Evolutionary conservation across 2,329 filamentous ascomycete species (phyloP).

Genomic region (Xylariales sp.): DNA sequence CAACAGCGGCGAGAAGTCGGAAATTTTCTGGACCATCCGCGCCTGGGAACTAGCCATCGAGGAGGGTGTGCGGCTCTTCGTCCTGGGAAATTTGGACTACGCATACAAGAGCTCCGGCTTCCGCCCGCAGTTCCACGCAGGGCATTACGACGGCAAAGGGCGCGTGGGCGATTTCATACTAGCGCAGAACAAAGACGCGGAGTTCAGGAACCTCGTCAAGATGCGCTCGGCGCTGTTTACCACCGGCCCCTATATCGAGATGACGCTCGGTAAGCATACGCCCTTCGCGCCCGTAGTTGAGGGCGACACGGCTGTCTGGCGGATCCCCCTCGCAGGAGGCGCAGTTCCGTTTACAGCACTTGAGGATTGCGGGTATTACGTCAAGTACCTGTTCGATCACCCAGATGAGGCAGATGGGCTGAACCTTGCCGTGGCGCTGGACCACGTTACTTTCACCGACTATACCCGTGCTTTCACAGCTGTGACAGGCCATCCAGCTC

Average conservation of each 20-base stretch:
- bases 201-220: background rate
- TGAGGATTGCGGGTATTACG: constrained; percentile 22
- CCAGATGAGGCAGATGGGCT: constrained; percentile 12
- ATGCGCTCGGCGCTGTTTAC: constrained; percentile 25
- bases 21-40: constrained; percentile 26
- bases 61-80: constrained; percentile 19
- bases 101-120: constrained; percentile 22
- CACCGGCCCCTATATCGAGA: constrained; percentile 20
- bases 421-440: constrained; percentile 16
- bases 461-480: constrained; percentile 17
- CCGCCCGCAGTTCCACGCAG: constrained; percentile 17
- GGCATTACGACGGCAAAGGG: constrained; percentile 22
- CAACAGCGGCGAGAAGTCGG: constrained; percentile 23
- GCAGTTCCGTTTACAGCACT: constrained; percentile 13
- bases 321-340: constrained; percentile 5
- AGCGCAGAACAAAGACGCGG: constrained; percentile 17
- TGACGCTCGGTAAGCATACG: constrained; percentile 23
- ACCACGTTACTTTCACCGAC: constrained; percentile 18
- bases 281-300: constrained; percentile 13
- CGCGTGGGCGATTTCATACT: constrained; percentile 24
- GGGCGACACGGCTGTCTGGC: constrained; percentile 17
- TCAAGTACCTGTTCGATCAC: constrained; percentile 27
- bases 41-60: constrained; percentile 26
- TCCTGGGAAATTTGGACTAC: constrained; percentile 20
- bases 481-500: constrained; percentile 5